A percentile compares a stretch with the other conserved stretches of the same genome.
These are phyloP conservation scores for Fusarium robinianum DNA, from an alignment of 2,329 filamentous ascomycete genomes.

Conservation along the genomic window DNA sequence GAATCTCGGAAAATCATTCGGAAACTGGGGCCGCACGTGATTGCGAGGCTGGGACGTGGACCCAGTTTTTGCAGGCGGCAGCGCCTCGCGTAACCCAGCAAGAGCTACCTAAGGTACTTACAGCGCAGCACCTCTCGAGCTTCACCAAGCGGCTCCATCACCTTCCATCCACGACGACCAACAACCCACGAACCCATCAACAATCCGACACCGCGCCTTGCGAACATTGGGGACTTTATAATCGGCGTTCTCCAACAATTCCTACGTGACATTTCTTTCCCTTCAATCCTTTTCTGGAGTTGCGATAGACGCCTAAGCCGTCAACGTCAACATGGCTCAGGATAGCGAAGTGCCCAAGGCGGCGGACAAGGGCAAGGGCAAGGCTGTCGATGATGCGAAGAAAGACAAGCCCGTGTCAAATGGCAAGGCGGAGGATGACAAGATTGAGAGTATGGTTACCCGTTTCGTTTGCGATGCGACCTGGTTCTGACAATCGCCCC, in stretches of 20 bases:
- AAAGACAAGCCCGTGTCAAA: slow-evolving; percentile 72
- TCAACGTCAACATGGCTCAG: slow-evolving; percentile 77
- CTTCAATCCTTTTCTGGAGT: slow-evolving; percentile 29
- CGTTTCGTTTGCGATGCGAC: slow-evolving; percentile 13
- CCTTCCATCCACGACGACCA: slow-evolving; percentile 42
- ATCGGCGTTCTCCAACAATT: slow-evolving; percentile 9
- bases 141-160: slow-evolving; percentile 46
- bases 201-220: slow-evolving; percentile 21
- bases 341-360: slow-evolving; percentile 84
- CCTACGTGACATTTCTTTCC: slow-evolving; percentile 9
- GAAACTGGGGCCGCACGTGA: slow-evolving; percentile 38
- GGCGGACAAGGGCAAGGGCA: slow-evolving; percentile 95
- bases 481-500: slow-evolving; percentile 28
- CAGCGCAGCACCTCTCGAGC: slow-evolving; percentile 39
- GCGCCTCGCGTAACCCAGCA: slow-evolving; percentile 51
- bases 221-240: slow-evolving; percentile 13
- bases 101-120: slow-evolving; percentile 40
- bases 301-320: slow-evolving; percentile 35
- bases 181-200: slow-evolving; percentile 30
- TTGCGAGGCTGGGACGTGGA: slow-evolving; percentile 34
- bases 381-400: slow-evolving; percentile 73
- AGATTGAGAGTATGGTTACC: slow-evolving; percentile 51
- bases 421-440: slow-evolving; percentile 78
- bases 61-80: slow-evolving; percentile 46
- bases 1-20: slow-evolving; percentile 26